Evolutionary conservation across 768 basidiomycete genomes (phyloP).

Genomic region (Porpolomopsis calyptriformis): DNA sequence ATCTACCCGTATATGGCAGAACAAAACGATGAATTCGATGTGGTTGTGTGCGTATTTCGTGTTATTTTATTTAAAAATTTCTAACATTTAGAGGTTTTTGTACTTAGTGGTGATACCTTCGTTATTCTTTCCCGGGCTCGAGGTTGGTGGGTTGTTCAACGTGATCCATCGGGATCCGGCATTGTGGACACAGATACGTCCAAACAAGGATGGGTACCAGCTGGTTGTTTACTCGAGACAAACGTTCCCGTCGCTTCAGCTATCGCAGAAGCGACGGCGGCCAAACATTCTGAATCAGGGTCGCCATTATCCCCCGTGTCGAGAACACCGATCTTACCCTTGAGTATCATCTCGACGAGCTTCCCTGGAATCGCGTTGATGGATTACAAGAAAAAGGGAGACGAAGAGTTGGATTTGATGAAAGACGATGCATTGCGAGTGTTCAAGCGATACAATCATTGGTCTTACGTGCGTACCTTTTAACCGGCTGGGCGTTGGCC

Average conservation of each 20-base stretch:
- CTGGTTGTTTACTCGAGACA: constrained; percentile 91
- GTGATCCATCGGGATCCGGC: constrained; percentile 80
- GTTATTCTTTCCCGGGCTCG: constrained; percentile 88
- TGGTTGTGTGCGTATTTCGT: constrained; percentile 63
- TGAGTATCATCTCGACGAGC: constrained; percentile 92
- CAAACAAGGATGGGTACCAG: constrained; percentile 95
- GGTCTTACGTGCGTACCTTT: constrained; percentile 66
- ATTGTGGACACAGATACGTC: constrained; percentile 63
- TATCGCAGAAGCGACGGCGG: constrained; percentile 70
- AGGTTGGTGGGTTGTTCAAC: constrained; percentile 99
- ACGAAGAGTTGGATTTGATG: constrained; percentile 80
- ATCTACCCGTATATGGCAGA: constrained; percentile 99
- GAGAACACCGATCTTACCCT: constrained; percentile 76
- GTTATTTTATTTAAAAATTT: background rate
- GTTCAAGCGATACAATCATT: constrained; percentile 97
- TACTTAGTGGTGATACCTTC: constrained; percentile 76
- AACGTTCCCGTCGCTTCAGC: constrained; percentile 84
- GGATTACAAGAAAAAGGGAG: constrained; percentile 92
- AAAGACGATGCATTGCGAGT: constrained; percentile 87
- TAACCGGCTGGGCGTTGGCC: constrained; percentile 4
- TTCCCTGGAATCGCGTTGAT: constrained; percentile 94
- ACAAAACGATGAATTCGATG: constrained; percentile 97
- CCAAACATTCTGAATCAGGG: constrained; percentile 31
- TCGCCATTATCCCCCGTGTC: constrained; percentile 33
- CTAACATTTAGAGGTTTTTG: too few relatives aligned